These are phyloP conservation scores for Fusarium cicatricum DNA, from an alignment of 2,329 filamentous ascomycete species.

Conservation along the genomic window DNA sequence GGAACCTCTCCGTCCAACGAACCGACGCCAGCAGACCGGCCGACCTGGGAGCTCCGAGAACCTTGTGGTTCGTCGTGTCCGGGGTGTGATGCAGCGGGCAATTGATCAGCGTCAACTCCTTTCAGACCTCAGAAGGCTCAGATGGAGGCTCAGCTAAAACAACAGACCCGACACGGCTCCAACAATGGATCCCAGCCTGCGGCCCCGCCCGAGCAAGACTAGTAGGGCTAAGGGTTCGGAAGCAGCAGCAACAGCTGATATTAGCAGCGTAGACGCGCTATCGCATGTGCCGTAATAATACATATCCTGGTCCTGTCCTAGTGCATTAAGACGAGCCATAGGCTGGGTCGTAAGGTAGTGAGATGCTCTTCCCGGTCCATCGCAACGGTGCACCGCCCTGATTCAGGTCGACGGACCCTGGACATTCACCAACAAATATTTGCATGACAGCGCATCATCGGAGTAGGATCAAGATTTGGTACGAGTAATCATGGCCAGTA, in stretches of 20 bases:
- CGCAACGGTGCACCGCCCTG: not conserved
- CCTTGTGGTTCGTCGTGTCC: constrained; percentile 13
- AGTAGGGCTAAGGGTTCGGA: constrained; percentile 26
- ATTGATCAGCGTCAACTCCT: constrained; percentile 15
- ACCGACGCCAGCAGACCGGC: constrained; percentile 6
- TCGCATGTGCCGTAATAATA: constrained; percentile 12
- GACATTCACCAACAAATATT: not conserved
- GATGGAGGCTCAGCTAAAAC: constrained; percentile 12
- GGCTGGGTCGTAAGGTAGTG: not conserved
- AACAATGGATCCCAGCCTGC: constrained; percentile 1
- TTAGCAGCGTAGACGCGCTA: constrained; percentile 21
- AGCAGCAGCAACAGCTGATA: constrained; percentile 34
- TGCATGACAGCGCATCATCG: not conserved
- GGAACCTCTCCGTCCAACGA: constrained; percentile 6
- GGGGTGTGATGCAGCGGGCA: constrained; percentile 20
- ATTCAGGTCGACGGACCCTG: constrained; percentile 1
- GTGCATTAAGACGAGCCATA: constrained; percentile 11
- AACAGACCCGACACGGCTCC: constrained; percentile 6
- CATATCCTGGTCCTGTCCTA: constrained; percentile 20
- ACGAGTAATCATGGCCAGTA: constrained; percentile 5
- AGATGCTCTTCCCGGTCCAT: not conserved
- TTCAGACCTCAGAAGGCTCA: not conserved
- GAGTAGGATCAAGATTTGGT: not conserved
- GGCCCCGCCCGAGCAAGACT: constrained; percentile 22
- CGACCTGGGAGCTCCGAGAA: constrained; percentile 1